These are phyloP conservation scores for Dovyalis caffra DNA, from an alignment of 345 rosid species.

Conservation along the genomic window DNA sequence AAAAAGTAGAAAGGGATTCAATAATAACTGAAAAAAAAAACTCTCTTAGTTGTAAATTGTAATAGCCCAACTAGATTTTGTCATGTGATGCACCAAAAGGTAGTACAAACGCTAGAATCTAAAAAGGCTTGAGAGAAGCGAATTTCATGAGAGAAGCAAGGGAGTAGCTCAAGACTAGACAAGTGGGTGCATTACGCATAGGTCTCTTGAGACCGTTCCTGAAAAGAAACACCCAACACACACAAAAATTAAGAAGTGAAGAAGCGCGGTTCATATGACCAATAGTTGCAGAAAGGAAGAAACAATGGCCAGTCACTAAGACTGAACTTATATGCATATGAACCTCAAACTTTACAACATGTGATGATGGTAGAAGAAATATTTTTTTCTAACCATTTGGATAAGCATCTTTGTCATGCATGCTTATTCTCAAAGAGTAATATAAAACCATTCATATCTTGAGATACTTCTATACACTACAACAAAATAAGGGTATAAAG, in stretches of 20 bases:
- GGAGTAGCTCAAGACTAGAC: no score
- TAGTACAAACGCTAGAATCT: neutral
- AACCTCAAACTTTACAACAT: slow-evolving; percentile 19
- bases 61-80: slow-evolving; percentile 17
- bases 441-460: no score
- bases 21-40: neutral
- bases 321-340: no score
- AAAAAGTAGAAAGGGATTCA: neutral
- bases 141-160: neutral
- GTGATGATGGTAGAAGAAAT: slow-evolving; percentile 14
- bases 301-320: no score
- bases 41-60: neutral
- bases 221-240: no score
- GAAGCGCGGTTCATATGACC: no score
- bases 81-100: slow-evolving; percentile 16
- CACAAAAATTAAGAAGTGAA: no score
- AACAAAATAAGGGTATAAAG: neutral
- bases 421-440: neutral
- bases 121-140: slow-evolving; percentile 2
- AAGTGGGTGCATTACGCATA: no score
- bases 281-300: neutral
- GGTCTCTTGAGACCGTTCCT: no score
- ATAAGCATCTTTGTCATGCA: slow-evolving; percentile 15
- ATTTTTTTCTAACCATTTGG: no score
- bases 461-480: no score